A percentile compares a stretch with the other conserved stretches of the same genome.
Conservation (phyloP, 2,329 filamentous ascomycete genomes). For the Colletotrichum eleusines region DNA sequence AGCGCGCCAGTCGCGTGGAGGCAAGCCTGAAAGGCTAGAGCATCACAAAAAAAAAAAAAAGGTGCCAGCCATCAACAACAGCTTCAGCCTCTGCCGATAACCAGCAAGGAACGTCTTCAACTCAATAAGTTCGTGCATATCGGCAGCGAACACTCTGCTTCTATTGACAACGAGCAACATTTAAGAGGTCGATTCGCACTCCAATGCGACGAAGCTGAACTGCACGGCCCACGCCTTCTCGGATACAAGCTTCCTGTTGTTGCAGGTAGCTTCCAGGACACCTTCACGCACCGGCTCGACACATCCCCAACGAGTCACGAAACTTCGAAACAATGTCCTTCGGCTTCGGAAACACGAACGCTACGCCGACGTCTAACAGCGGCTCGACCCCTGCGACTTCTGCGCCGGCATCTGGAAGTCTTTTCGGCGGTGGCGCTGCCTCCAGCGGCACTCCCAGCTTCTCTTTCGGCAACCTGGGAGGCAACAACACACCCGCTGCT, state of each 20-base stretch:
- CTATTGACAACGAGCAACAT: not conserved
- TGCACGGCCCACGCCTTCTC: not conserved
- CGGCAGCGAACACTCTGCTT: constrained; percentile 1
- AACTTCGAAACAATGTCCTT: constrained; percentile 53
- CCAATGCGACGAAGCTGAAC: constrained; percentile 35
- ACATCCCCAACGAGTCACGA: constrained; percentile 14
- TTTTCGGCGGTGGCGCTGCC: constrained; percentile 55
- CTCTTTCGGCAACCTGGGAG: constrained; percentile 54
- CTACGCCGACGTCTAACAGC: constrained; percentile 44
- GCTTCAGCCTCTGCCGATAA: constrained; percentile 14
- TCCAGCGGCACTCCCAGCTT: constrained; percentile 52
- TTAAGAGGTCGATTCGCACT: constrained; percentile 22
- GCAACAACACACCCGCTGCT: constrained; percentile 38
- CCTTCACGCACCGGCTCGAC: constrained; percentile 20
- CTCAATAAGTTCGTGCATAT: constrained; percentile 6
- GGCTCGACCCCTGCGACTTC: constrained; percentile 48
- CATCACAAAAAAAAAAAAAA: constrained; percentile 39
- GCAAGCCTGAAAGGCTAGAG: constrained; percentile 36
- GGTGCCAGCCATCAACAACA: constrained; percentile 29
- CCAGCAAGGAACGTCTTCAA: constrained; percentile 3
- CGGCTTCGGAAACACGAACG: constrained; percentile 52
- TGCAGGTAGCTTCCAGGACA: constrained; percentile 16
- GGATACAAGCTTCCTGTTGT: constrained; percentile 15
- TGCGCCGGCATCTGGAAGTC: constrained; percentile 53
- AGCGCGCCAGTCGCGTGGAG: constrained; percentile 42